phyloP scores from a whole-genome alignment of 2,329 filamentous ascomycete genomes.

The Colletotrichum truncatum region DNA sequence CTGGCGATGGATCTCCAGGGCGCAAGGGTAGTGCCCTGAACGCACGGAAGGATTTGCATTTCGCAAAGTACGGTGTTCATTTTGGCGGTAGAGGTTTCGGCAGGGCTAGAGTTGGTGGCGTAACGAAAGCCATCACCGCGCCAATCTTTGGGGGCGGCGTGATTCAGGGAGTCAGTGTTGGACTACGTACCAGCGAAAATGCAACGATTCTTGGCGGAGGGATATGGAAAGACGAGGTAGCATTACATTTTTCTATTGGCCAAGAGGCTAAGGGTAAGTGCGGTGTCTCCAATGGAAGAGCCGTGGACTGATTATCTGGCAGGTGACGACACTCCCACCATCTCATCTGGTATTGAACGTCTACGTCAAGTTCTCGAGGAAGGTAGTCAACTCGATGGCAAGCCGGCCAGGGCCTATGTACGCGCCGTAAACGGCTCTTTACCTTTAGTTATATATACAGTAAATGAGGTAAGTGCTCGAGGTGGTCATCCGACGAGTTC shows the following conservation, averaged over 20 bases:
- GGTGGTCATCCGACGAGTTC: neutral
- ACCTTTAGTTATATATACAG: neutral
- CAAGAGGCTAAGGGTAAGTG: conserved; percentile 38
- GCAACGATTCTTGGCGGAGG: conserved; percentile 48
- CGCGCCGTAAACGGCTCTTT: neutral
- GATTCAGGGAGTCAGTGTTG: conserved; percentile 49
- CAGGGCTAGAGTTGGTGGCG: conserved; percentile 52
- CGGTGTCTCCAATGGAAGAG: accelerated
- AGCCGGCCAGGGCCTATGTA: neutral
- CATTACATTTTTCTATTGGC: conserved; percentile 49
- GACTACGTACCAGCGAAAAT: conserved; percentile 46
- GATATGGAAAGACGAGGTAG: conserved; percentile 51
- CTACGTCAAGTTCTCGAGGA: neutral
- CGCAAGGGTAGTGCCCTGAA: conserved; percentile 32
- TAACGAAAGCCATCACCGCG: conserved; percentile 51
- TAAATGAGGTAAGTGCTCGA: neutral
- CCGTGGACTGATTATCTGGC: neutral
- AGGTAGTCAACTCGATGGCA: neutral
- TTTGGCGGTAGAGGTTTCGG: conserved; percentile 50
- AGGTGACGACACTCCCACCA: conserved; percentile 15
- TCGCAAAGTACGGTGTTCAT: conserved; percentile 49
- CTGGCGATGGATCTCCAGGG: conserved; percentile 54
- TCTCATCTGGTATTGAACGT: neutral
- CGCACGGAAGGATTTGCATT: conserved; percentile 40
- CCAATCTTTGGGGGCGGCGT: conserved; percentile 41